Conservation (phyloP, 257 asterid genomes). For the Solanum arcanum region DNA sequence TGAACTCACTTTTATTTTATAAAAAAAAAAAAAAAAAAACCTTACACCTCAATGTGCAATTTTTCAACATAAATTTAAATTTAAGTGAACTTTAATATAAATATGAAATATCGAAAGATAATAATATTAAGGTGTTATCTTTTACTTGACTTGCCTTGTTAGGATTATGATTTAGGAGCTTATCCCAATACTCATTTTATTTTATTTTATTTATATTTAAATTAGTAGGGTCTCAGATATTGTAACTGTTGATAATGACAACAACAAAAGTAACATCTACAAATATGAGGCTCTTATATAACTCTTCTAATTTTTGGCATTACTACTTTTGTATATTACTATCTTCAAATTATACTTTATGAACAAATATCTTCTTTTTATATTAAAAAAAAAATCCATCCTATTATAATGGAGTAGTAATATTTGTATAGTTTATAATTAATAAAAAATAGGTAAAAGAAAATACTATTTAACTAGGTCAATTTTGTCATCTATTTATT, state of each 20-base stretch:
- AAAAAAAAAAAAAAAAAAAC: no score
- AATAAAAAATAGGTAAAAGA: background rate
- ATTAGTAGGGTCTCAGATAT: background rate
- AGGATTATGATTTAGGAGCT: background rate
- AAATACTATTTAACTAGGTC: no score
- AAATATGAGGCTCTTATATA: background rate
- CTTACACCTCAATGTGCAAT: background rate
- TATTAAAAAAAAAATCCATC: background rate
- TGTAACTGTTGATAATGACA: background rate
- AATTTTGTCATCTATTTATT: background rate
- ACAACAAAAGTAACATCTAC: background rate
- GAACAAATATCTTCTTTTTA: background rate
- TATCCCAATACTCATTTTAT: background rate
- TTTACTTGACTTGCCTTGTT: background rate
- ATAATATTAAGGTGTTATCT: background rate
- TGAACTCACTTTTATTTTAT: no score
- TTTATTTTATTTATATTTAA: background rate
- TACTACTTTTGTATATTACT: background rate
- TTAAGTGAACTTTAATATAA: accelerated
- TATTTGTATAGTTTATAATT: background rate
- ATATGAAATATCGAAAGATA: no score
- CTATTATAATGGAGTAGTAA: background rate
- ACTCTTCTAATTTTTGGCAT: background rate
- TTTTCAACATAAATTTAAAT: no score
- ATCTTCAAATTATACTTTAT: background rate